Percentiles rank a stretch among this genome's conserved stretches.
phyloP scores from a whole-genome alignment of 495 filamentous ascomycete species.

The Talaromyces adpressus region DNA sequence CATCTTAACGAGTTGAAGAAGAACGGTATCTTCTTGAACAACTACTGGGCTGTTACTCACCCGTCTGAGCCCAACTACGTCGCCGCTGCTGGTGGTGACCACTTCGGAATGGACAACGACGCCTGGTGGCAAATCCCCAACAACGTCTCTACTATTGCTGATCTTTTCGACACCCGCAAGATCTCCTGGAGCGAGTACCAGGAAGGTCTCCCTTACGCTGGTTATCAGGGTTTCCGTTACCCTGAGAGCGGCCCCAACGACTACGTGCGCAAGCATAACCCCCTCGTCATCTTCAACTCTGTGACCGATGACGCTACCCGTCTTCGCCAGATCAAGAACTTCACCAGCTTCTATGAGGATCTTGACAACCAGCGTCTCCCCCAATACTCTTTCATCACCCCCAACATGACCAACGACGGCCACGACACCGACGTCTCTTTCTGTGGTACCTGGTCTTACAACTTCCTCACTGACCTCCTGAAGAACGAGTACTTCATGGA shows the following conservation, averaged over 20 bases:
- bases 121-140: constrained; percentile 45
- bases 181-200: constrained; percentile 66
- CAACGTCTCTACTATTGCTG: constrained; percentile 62
- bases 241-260: constrained; percentile 50
- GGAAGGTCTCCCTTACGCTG: constrained; percentile 61
- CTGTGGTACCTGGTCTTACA: constrained; percentile 49
- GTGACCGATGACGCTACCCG: constrained; percentile 48
- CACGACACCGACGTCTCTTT: constrained; percentile 61
- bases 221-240: constrained; percentile 53
- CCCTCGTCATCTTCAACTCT: constrained; percentile 51
- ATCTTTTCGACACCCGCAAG: constrained; percentile 59
- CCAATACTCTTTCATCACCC: constrained; percentile 69
- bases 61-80: constrained; percentile 71
- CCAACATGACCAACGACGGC: constrained; percentile 69
- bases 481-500: constrained; percentile 59
- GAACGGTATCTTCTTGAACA: constrained; percentile 57
- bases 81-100: constrained; percentile 53
- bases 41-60: constrained; percentile 58
- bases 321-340: constrained; percentile 60
- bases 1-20: constrained; percentile 49
- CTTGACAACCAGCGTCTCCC: constrained; percentile 50
- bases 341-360: constrained; percentile 56
- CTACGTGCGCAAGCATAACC: constrained; percentile 75
- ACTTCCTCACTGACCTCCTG: constrained; percentile 57
- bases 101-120: constrained; percentile 66